Conservation (phyloP, 108 stramenopile species). For the Thalassiosira profunda region DNA sequence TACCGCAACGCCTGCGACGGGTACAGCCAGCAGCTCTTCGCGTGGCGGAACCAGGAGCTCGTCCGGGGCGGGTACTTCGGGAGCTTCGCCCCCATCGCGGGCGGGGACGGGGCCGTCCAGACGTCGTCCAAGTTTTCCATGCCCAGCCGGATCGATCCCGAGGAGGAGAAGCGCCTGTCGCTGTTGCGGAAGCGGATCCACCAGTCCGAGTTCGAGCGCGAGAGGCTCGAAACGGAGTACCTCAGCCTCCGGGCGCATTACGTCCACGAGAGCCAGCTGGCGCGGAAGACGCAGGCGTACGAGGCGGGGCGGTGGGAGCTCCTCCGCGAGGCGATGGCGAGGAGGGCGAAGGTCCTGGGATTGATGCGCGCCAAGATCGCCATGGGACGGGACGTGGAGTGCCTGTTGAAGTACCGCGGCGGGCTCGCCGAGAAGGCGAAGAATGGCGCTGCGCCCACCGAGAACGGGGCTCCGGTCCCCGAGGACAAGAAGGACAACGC, state of each 20-base stretch:
- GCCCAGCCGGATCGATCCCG: slow-evolving; percentile 91
- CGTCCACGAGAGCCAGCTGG: slow-evolving; percentile 66
- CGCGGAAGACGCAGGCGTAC: slow-evolving; percentile 46
- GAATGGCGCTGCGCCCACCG: neutral
- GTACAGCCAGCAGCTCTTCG: slow-evolving; percentile 81
- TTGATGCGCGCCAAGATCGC: slow-evolving; percentile 73
- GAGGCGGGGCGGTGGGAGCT: slow-evolving; percentile 58
- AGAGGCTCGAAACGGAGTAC: slow-evolving; percentile 82
- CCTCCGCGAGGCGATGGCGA: slow-evolving; percentile 52
- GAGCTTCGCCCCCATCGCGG: slow-evolving; percentile 34
- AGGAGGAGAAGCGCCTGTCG: slow-evolving; percentile 85
- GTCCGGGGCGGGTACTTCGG: slow-evolving; percentile 50
- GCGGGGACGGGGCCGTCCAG: neutral
- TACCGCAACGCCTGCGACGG: slow-evolving; percentile 69
- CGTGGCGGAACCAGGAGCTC: slow-evolving; percentile 60
- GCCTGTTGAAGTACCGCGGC: slow-evolving; percentile 54
- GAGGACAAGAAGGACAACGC: neutral
- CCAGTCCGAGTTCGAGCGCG: slow-evolving; percentile 74
- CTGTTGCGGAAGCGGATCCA: slow-evolving; percentile 77
- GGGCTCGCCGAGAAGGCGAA: neutral
- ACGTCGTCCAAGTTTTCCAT: slow-evolving; percentile 33
- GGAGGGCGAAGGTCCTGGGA: slow-evolving; percentile 59
- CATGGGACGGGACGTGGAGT: slow-evolving; percentile 72
- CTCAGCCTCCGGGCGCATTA: slow-evolving; percentile 83
- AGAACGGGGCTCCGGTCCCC: neutral